Conservation (phyloP, 352 stramenopile genomes). For the Globisporangium polare region DNA sequence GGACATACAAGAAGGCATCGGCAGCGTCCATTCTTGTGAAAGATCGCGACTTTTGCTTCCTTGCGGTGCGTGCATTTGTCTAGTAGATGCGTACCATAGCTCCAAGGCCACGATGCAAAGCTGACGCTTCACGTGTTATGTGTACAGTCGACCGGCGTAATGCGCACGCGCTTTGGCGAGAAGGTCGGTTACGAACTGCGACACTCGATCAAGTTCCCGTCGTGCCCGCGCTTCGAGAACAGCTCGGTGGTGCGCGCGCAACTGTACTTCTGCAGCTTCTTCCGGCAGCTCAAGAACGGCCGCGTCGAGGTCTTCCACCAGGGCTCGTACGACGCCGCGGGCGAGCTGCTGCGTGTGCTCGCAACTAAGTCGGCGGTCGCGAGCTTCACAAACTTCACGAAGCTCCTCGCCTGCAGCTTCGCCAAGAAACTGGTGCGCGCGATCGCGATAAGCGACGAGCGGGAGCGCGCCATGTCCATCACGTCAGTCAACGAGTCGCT, state of each 20-base stretch:
- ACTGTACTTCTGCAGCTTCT: slow-evolving; percentile 66
- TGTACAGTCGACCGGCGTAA: slow-evolving; percentile 22
- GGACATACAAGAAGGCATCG: no score
- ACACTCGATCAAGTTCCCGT: slow-evolving; percentile 62
- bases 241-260: slow-evolving; percentile 55
- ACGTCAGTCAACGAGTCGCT: slow-evolving; percentile 30
- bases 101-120: no score
- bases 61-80: no score
- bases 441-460: slow-evolving; percentile 27
- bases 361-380: slow-evolving; percentile 44
- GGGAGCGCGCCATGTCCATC: slow-evolving; percentile 24
- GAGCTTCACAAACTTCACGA: slow-evolving; percentile 31
- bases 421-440: slow-evolving; percentile 62
- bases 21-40: background rate
- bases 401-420: slow-evolving; percentile 42
- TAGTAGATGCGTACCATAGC: no score
- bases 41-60: no score
- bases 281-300: slow-evolving; percentile 48
- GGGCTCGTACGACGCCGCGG: slow-evolving; percentile 47
- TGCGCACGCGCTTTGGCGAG: slow-evolving; percentile 26
- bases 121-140: background rate
- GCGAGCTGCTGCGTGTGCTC: slow-evolving; percentile 37
- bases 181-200: slow-evolving; percentile 42
- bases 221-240: slow-evolving; percentile 41
- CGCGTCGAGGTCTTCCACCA: slow-evolving; percentile 66